Base-by-base conservation (phyloP, 2,329 filamentous ascomycete species). In the Stemphylium beticola region DNA sequence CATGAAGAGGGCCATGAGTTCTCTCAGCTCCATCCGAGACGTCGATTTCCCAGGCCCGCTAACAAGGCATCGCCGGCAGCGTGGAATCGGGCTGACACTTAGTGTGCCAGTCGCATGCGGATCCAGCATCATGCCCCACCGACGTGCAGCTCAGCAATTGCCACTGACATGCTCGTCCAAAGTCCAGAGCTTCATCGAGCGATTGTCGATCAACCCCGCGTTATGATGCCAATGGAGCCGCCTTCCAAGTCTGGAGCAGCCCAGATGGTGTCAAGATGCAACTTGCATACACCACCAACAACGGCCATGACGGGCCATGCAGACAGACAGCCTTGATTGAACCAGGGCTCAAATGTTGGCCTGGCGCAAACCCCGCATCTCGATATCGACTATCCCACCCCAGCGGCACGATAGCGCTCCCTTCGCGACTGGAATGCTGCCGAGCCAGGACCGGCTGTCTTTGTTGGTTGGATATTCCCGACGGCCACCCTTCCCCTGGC, bases 31-130 rank as follows among this genome's bases (percentile, higher is more conserved):
- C 39, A 31, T 26, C 4, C 24, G 37, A 24, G 37, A 22, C 37
- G 45, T 29, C 26, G 26, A 29, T 9, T 29, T 29, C 4, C 9
- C 26, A 29, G 26, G 26, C 26, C 26, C 26, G 26, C 26, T 29
- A 29, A 36, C 33, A 38, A 33, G 48, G 29, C 45, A 57, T 36
- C 37, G 55, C 58, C 65, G 62, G 54, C 64, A 61, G 62, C 62
- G 61, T 67, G 65, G 65, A 66, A 64, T 53, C 62, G 61, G 65
- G 62, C 64, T 64, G 64, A 34, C 58, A 49, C 10, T 20, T 62
- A 64, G 64, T 61, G 51, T 50, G 55, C 59, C 58, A 54, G 55
- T 66, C 39, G 60, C 59, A 62, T 62, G 61, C 57, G 58, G 53
- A 62, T 63, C 60, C 49, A 58, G 56, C 57, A 58, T 41, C 47